Evolutionary conservation across 768 basidiomycete genomes (phyloP), one percentile per base, ranked within the genome.

Genomic region (Agaricus subrufescens): DNA sequence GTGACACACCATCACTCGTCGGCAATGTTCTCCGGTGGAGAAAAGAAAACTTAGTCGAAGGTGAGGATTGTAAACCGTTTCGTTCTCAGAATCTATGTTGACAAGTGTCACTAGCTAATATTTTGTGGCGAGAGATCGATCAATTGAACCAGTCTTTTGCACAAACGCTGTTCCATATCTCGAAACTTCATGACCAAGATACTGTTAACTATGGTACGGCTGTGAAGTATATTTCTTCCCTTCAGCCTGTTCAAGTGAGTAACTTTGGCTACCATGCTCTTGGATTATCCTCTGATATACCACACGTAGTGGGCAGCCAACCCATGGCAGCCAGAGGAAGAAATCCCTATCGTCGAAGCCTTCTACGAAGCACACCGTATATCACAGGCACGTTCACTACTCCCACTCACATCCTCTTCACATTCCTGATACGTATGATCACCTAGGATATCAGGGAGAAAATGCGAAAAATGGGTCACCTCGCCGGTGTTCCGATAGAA

Each of bases 1-100:
- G 91, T 61, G 91, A 98, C 64, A 98, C 97, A 1, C 97, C 97
- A 1, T 91, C 91, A 42, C 83, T 98, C 42, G 94, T 95, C 10
- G 85, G 91, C 30, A 87, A 91, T 69, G 97, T 99, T 3, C 72
- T 97, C 60, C 85, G 84, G 63, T 98, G 96, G 96, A 82, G 91
- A 43, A 81, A 83, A 63, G 81, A 85, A 43, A 77, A 87, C 45
- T 69, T 74, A 12, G 73, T 71, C 31, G 73, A 82, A 68, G 86
- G 91, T 83, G 60, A 52, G 60, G 14, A 34, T 29, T 48, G 34
- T 34, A 14, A n/a, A 5, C 11, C 34, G 10, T 42, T 23, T 40
- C 52, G 31, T 9, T 49, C 34, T 48, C 54, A 37, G 19, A 45
- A 27, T 49, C 40, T 19, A 50, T 46, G 39, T 43, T 42, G 19